Base-by-base conservation (phyloP, 2,329 filamentous ascomycete species). In the Calonectria hongkongensis region DNA sequence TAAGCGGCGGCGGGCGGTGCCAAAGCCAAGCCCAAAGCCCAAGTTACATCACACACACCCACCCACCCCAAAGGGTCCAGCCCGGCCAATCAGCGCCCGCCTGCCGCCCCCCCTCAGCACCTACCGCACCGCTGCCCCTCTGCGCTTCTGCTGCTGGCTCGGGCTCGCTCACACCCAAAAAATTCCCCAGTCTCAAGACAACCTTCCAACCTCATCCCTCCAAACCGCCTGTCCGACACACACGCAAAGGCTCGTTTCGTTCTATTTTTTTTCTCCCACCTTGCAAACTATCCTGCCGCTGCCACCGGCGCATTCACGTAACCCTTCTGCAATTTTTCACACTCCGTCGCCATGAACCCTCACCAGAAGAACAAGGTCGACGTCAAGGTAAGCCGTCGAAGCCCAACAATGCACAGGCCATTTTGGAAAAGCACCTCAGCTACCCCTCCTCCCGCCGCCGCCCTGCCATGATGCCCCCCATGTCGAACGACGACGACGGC, bases 361-460 rank as follows among this genome's bases (percentile, higher is more conserved):
- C 95, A 96, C 85, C 95, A 98, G 90, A 96, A 98, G 91, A 98
- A 98, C 90, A 98, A 99, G 90, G 91, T 98, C 82, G 97, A 99
- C 87, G 90, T 98, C 87, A 96, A 91, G 89, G 97, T 98, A 88
- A 88, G 94, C 56, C 91, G 51, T 54, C 63, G 21, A 48, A 54
- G 69, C 69, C 69, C 69, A 67, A 71, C 64, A 54, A 51, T 66
- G 56, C 63, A 64, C 67, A 47, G 36, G 72, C 75, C 65, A 66
- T 70, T 70, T 64, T 33, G 64, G 66, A 76, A 69, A 72, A 62
- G 74, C 74, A 64, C 73, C 70, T 74, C 71, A 73, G 70, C 68
- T 68, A 65, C 58, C 62, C 56, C 65, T 67, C 67, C 66, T 74
- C 68, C 56, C 65, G 73, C 68, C 56, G 66, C 64, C 54, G 36